Evolutionary conservation across 2,329 filamentous ascomycete genomes (phyloP).

Genomic region (Tolypocladium guangdongense): DNA sequence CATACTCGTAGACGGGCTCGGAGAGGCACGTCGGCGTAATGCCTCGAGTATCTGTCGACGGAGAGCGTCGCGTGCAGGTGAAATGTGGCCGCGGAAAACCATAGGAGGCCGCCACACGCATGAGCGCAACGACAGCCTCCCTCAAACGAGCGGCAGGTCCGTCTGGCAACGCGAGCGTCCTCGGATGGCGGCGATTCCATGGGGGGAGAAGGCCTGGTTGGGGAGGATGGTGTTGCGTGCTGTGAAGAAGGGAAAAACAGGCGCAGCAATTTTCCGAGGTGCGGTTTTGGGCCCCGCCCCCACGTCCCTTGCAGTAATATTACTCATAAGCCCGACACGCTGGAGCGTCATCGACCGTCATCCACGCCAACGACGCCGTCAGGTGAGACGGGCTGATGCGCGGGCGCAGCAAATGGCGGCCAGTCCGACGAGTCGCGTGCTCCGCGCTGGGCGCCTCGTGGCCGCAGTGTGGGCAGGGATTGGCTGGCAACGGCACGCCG

Average conservation of each 20-base stretch:
- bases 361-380: not conserved
- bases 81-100: conserved; percentile 31
- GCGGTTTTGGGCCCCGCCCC: not conserved
- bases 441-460: conserved; percentile 4
- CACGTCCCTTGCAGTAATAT: no score
- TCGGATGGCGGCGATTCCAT: conserved; percentile 12
- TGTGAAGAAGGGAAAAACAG: conserved; percentile 10
- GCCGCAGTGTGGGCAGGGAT: conserved; percentile 10
- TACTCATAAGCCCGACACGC: no score
- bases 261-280: not conserved
- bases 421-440: not conserved
- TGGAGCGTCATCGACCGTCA: not conserved
- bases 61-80: not conserved
- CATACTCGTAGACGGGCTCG: no score
- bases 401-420: not conserved
- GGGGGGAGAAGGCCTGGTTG: conserved; percentile 10
- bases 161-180: conserved; percentile 22
- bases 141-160: conserved; percentile 31
- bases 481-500: conserved; percentile 2
- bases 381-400: not conserved
- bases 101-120: conserved; percentile 31
- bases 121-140: conserved; percentile 24
- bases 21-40: no score
- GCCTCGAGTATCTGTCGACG: no score
- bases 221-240: conserved; percentile 21